Evolutionary conservation across 2,329 filamentous ascomycete species (phyloP), one percentile per base, ranked within the genome.

Genomic region (Colletotrichum trifolii): DNA sequence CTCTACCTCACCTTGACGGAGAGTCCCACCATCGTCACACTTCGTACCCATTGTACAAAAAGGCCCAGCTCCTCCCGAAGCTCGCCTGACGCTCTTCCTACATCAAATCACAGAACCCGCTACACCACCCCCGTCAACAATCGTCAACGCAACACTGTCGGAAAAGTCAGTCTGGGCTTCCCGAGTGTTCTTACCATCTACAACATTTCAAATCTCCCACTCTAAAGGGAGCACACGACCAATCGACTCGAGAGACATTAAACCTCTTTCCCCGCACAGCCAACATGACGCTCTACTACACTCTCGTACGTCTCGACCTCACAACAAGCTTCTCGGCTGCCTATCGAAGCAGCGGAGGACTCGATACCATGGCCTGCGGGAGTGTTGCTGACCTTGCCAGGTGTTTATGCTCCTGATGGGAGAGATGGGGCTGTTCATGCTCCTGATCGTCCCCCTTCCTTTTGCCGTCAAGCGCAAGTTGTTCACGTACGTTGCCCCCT

Each of bases 401-500:
- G 92, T 96, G 73, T 96, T 96, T 81, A 79, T 91, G 77, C 87
- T 95, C 73, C 84, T 96, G 73, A 88, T 96, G 80, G 84, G 89
- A 73, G 92, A 96, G 88, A 95, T 96, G 91, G 82, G 82, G 67
- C 82, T 96, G 72, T 94, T 94, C 81, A 87, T 92, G 84, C 82
- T 91, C 70, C 85, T 95, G 73, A 89, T 95, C 80, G 77, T 99
- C 60, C 96, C 96, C 33, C 87, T 98, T 73, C 96, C 96, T 49
- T 97, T 97, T 83, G 89, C 86, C 69, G 80, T 92, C 77, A 93
- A 93, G 81, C 89, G 93, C 75, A 93, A 88, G 82, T 88, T 97
- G 76, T 97, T 97, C 77, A 87, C 84, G 85, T 89, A 80, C 55
- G 85, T 79, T 39, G 53, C 35, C 54, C 57, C 11, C 43, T 36